Evolutionary conservation across 2,329 filamentous ascomycete genomes (phyloP).

Genomic region (Cryphonectria naterciae): DNA sequence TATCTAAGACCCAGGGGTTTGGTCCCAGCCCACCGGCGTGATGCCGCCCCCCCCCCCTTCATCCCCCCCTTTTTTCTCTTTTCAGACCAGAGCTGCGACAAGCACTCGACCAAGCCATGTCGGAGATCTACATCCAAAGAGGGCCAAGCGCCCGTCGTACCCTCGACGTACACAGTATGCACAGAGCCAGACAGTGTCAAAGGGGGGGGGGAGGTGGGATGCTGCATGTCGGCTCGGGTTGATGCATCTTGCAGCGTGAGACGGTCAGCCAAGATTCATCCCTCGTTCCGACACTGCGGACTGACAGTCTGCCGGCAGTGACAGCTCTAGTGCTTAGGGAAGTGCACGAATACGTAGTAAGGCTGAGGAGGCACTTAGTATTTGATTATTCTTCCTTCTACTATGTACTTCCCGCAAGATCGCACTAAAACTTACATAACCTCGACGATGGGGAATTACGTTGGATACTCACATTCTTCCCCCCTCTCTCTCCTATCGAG

Average conservation of each 20-base stretch:
- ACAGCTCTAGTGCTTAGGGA: neutral
- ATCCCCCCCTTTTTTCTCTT: neutral
- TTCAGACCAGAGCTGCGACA: slow-evolving; percentile 2
- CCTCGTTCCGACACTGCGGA: neutral
- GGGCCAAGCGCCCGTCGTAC: neutral
- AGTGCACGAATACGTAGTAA: neutral
- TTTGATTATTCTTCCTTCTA: neutral
- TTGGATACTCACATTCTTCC: neutral
- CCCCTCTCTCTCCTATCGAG: too few species aligned
- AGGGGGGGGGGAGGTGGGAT: too few species aligned
- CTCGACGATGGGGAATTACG: neutral
- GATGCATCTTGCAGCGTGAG: neutral
- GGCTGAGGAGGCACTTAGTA: slow-evolving; percentile 2
- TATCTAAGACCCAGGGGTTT: neutral
- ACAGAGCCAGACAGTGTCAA: neutral
- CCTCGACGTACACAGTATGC: slow-evolving; percentile 1
- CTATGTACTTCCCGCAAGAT: neutral
- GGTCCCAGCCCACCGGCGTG: neutral
- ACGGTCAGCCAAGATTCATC: neutral
- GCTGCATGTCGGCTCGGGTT: neutral
- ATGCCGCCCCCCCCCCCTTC: neutral
- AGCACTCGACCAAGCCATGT: neutral
- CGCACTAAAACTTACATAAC: neutral
- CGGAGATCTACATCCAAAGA: neutral
- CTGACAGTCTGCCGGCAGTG: neutral